Base-by-base conservation (phyloP, 352 stramenopile genomes). In the Globisporangium cylindrosporum region DNA sequence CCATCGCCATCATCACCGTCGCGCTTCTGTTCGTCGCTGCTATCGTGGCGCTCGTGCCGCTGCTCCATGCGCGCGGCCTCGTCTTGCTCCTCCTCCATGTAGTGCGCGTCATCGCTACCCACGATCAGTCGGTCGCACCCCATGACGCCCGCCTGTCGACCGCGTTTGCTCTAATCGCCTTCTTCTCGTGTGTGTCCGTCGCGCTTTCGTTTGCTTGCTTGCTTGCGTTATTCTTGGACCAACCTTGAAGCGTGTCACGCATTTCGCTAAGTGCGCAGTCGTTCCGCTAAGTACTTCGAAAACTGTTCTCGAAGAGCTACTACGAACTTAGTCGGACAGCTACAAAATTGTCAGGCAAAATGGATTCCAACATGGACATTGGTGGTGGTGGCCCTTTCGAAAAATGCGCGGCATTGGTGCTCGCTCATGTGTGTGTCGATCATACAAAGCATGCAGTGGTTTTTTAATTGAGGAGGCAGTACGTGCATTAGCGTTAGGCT, bases 91-190 rank as follows among this genome's bases (percentile, higher is more conserved):
- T 58, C 55, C 55, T 15, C 55, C n/a, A 49, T 49, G 56, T 9
- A 22, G 56, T 25, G 56, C 22, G 61, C 58, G 58, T 66, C 46
- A 20, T 70, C 67, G 49, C 48, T 56, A n/a, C 65, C 72, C 29
- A 81, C 64, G 36, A 73, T 65, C 67, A 82, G 71, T 69, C 78
- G 81, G 57, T 91, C 81, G 60, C 79, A 89, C 49, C 85, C 85
- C 85, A 93, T 93, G 49, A 18, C 59, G 3, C 54, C 57, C 14
- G 27, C n/a, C 2, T 14, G 32, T 15, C 12, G 5, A 10, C 14
- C 12, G 8, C n/a, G 18, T 25, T 36, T 41, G 46, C 41, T 59
- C 25, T 51, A 24, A 51, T 27, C 34, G 8, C 36, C 12, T 25
- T 62, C 34, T 32, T 32, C 18, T 6, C 4, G 25, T 61, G 0